Evolutionary conservation across 2,329 filamentous ascomycete species (phyloP).

Genomic region (Hymenoscyphus linearis): DNA sequence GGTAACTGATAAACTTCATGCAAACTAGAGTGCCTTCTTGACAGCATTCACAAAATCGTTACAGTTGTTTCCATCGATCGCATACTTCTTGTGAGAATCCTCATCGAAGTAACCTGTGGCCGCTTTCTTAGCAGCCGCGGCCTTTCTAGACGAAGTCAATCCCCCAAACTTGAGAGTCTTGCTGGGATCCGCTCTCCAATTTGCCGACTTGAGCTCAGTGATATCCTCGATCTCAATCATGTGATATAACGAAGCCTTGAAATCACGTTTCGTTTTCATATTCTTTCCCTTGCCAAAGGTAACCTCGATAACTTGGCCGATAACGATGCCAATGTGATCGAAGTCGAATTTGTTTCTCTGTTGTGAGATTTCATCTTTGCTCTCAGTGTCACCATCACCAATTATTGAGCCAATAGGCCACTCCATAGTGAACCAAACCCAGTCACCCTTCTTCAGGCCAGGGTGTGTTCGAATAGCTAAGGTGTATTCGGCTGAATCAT

Average conservation of each 20-base stretch:
- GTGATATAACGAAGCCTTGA: background rate
- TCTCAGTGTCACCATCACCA: background rate
- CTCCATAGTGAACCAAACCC: background rate
- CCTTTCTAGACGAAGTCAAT: background rate
- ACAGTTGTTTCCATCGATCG: background rate
- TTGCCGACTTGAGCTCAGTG: background rate
- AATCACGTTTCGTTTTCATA: background rate
- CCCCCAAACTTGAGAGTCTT: background rate
- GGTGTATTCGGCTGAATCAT: background rate
- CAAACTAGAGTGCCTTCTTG: constrained; percentile 3
- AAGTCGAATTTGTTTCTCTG: background rate
- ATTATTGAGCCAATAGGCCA: background rate
- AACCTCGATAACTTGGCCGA: background rate
- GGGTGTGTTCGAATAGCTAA: background rate
- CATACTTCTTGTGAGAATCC: background rate
- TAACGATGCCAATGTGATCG: background rate
- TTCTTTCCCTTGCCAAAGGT: background rate
- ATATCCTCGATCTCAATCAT: background rate
- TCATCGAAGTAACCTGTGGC: background rate
- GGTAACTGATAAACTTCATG: background rate
- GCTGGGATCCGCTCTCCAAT: background rate
- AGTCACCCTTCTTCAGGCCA: background rate
- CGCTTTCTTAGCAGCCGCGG: background rate
- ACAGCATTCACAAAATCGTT: background rate
- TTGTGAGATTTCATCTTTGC: background rate